These are phyloP conservation scores for Saccharomycopsis sp. DNA, from an alignment of 805 yeast genomes.

Conservation along the genomic window DNA sequence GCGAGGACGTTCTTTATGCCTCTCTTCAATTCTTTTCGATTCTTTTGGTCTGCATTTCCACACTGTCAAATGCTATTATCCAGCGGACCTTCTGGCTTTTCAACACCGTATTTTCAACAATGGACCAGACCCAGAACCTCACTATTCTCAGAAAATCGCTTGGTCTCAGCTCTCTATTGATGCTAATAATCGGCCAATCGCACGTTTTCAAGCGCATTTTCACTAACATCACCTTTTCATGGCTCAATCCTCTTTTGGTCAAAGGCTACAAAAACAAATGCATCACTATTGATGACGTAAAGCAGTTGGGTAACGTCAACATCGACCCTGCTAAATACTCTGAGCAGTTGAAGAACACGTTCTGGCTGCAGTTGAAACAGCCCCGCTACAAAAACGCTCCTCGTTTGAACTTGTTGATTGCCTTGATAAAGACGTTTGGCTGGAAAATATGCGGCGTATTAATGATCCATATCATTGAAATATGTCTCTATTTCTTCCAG, in stretches of 20 bases:
- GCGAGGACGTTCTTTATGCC: too few relatives aligned
- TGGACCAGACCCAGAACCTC: too few relatives aligned
- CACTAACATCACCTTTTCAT: slow-evolving; percentile 38
- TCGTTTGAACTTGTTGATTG: slow-evolving; percentile 27
- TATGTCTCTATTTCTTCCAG: slow-evolving; percentile 38
- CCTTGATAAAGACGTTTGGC: slow-evolving; percentile 35
- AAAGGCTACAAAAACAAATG: slow-evolving; percentile 35
- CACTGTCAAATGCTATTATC: too few relatives aligned
- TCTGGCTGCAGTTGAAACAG: slow-evolving; percentile 26
- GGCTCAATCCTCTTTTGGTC: slow-evolving; percentile 41
- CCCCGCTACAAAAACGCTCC: slow-evolving; percentile 14
- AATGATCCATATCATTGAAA: slow-evolving; percentile 34
- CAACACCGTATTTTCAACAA: too few relatives aligned
- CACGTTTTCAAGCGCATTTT: slow-evolving; percentile 14
- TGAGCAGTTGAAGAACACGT: slow-evolving; percentile 27
- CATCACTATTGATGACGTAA: slow-evolving; percentile 33
- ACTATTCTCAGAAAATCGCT: too few relatives aligned
- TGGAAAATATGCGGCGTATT: slow-evolving; percentile 31
- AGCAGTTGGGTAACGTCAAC: slow-evolving; percentile 37
- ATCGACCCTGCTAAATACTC: slow-evolving; percentile 32
- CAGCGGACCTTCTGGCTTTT: too few relatives aligned
- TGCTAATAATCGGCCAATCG: too few relatives aligned
- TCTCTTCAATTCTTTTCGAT: too few relatives aligned
- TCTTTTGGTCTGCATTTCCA: too few relatives aligned
- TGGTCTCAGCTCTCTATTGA: too few relatives aligned